Evolutionary conservation across 2,329 filamentous ascomycete species (phyloP).

Genomic region (Apiospora kogelbergensis): DNA sequence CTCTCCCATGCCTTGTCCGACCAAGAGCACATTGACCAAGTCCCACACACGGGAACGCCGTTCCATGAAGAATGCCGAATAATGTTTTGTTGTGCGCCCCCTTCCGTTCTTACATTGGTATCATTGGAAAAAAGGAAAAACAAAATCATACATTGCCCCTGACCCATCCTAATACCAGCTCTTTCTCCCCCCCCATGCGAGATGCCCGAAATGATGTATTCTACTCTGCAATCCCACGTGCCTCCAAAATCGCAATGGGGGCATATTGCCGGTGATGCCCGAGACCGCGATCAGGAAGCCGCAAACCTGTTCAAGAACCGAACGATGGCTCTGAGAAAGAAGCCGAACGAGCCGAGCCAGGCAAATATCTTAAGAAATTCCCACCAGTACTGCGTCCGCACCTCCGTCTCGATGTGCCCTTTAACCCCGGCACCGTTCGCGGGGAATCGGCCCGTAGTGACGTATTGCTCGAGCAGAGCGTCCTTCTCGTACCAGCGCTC

Average conservation of each 20-base stretch:
- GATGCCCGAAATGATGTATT: background rate
- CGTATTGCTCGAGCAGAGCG: conserved; percentile 79
- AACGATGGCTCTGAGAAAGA: conserved; percentile 26
- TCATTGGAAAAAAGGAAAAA: background rate
- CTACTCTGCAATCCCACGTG: background rate
- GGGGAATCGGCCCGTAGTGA: conserved; percentile 77
- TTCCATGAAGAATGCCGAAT: background rate
- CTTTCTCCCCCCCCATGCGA: background rate
- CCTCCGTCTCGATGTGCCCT: conserved; percentile 57
- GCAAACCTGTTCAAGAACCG: background rate
- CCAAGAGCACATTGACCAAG: background rate
- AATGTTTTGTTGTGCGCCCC: background rate
- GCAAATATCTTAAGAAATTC: conserved; percentile 57
- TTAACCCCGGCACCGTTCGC: conserved; percentile 54
- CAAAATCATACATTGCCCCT: background rate
- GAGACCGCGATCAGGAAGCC: background rate
- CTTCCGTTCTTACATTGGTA: background rate
- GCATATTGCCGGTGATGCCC: too few relatives aligned
- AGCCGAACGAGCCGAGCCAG: conserved; percentile 45
- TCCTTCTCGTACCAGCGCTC: conserved; percentile 94
- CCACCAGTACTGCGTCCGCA: conserved; percentile 52
- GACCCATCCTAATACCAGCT: background rate
- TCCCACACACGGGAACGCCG: background rate
- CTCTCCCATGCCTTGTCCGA: background rate
- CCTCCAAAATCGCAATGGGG: background rate